phyloP scores from a whole-genome alignment of 768 basidiomycete genomes.

The Pleurotus ostreatus region DNA sequence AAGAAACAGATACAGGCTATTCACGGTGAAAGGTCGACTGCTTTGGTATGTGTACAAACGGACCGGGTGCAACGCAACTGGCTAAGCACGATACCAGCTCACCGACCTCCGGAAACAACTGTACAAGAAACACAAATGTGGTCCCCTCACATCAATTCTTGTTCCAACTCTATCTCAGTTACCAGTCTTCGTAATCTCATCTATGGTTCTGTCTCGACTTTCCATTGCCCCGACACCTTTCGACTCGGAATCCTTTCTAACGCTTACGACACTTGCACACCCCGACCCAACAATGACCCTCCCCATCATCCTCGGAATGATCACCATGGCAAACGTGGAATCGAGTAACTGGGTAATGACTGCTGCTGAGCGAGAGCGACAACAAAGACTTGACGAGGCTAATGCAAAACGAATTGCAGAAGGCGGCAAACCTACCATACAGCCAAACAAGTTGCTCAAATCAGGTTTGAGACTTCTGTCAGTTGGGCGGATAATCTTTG shows the following conservation, averaged over 20 bases:
- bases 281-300: conserved; percentile 67
- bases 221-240: conserved; percentile 61
- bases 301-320: conserved; percentile 66
- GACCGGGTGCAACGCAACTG: no score
- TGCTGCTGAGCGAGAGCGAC: conserved; percentile 49
- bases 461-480: conserved; percentile 52
- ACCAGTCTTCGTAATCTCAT: conserved; percentile 68
- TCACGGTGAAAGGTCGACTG: conserved; percentile 43
- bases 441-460: conserved; percentile 46
- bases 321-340: conserved; percentile 80
- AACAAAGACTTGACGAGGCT: conserved; percentile 42
- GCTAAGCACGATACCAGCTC: conserved; percentile 32
- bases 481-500: conserved; percentile 62
- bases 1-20: conserved; percentile 45
- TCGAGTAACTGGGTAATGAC: conserved; percentile 71
- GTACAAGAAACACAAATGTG: conserved; percentile 54
- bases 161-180: conserved; percentile 64
- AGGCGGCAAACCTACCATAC: conserved; percentile 38
- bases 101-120: conserved; percentile 53
- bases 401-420: conserved; percentile 41
- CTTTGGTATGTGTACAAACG: conserved; percentile 35
- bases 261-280: conserved; percentile 65
- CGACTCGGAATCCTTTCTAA: conserved; percentile 75
- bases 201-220: conserved; percentile 50
- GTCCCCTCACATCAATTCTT: conserved; percentile 51